Evolutionary conservation across 192 early-diverging fungal species (phyloP).

Genomic region (Umbelopsis sp.): DNA sequence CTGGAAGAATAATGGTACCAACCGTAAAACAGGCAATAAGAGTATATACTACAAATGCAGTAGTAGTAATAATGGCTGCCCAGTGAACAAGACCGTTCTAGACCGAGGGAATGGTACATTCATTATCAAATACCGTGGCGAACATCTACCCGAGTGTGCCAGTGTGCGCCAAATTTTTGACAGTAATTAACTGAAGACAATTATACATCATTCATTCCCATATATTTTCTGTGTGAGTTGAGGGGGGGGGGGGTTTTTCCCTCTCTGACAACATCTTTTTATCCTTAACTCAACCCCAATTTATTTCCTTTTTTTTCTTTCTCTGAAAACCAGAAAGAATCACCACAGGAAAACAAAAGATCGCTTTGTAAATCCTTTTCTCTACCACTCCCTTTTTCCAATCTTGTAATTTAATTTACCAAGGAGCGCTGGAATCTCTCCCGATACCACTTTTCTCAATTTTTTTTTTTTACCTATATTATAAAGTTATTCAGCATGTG

Average conservation of each 20-base stretch:
- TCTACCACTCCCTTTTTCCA: no score
- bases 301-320: background rate
- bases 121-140: conserved; percentile 57
- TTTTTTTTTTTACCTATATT: conserved; percentile 2
- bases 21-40: conserved; percentile 60
- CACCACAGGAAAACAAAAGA: background rate
- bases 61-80: conserved; percentile 52
- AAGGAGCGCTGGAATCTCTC: background rate
- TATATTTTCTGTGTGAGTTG: background rate
- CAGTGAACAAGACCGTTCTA: conserved; percentile 64
- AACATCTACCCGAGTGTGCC: conserved; percentile 54
- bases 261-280: no score
- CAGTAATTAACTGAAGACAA: conserved; percentile 27
- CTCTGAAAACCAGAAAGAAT: background rate
- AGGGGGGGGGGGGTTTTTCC: no score
- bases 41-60: conserved; percentile 66
- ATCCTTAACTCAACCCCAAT: background rate
- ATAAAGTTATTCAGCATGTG: background rate
- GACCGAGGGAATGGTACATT: conserved; percentile 54
- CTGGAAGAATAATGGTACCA: conserved; percentile 64
- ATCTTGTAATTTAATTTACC: no score
- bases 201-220: background rate
- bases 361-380: background rate
- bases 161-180: conserved; percentile 33
- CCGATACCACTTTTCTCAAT: background rate